A percentile compares a stretch with the other conserved stretches of the same genome.
Evolutionary conservation across 176 grass and related monocot genomes (phyloP).

Genomic region (Pharus latifolius): DNA sequence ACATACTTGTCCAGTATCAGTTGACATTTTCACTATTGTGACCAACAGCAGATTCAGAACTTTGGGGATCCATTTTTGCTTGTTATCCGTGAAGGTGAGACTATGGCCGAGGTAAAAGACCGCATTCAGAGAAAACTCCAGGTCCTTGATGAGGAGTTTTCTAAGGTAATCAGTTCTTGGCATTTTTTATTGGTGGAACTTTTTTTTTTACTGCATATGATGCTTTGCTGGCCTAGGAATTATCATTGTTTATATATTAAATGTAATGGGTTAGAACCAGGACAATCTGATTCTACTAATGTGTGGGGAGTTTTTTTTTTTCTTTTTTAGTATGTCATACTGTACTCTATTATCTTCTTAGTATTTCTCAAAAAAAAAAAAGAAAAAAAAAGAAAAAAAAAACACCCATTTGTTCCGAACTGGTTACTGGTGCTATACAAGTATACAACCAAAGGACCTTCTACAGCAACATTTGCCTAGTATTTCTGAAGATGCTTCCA

Average conservation of each 20-base stretch:
- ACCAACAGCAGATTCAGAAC: slow-evolving; percentile 67
- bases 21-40: slow-evolving; percentile 15
- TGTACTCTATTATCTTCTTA: background rate
- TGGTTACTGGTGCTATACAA: background rate
- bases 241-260: background rate
- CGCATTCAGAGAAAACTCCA: slow-evolving; percentile 82
- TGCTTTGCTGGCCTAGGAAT: background rate
- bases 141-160: slow-evolving; percentile 67
- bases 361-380: background rate
- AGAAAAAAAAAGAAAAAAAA: no score
- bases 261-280: slow-evolving; percentile 1
- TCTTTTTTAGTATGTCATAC: background rate
- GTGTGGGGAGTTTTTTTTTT: background rate
- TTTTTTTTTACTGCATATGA: background rate
- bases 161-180: slow-evolving; percentile 52
- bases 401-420: background rate
- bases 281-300: background rate
- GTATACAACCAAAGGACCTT: background rate
- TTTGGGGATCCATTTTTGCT: slow-evolving; percentile 90
- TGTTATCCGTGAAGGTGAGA: slow-evolving; percentile 77
- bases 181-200: background rate
- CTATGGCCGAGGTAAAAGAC: slow-evolving; percentile 61
- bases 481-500: background rate
- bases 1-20: background rate
- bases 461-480: background rate